These are phyloP conservation scores for Gomphus sp. DNA, from an alignment of 1,284 basidiomycete species.

Conservation along the genomic window DNA sequence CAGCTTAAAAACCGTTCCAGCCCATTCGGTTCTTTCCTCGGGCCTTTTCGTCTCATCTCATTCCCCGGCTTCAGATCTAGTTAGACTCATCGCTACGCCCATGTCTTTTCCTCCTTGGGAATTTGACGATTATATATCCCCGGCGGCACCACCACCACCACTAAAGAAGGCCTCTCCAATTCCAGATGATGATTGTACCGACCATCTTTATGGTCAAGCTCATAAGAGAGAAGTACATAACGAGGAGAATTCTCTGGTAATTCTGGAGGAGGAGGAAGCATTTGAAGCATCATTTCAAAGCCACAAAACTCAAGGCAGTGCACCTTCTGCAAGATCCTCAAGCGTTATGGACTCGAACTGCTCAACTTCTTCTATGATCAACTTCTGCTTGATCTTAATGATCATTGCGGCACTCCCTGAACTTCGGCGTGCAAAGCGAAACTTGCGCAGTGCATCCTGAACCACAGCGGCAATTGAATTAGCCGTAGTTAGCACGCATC, in stretches of 20 bases:
- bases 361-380: slow-evolving; percentile 77
- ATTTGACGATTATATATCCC: neutral
- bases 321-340: slow-evolving; percentile 81
- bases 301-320: slow-evolving; percentile 10
- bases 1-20: neutral
- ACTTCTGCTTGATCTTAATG: slow-evolving; percentile 82
- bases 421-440: slow-evolving; percentile 67
- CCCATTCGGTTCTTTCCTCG: neutral
- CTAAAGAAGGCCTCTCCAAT: neutral
- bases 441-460: slow-evolving; percentile 62
- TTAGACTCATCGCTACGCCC: neutral
- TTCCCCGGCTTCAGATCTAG: neutral
- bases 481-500: no score
- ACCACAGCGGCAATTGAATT: no score
- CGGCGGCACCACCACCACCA: neutral
- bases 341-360: slow-evolving; percentile 66
- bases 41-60: neutral
- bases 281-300: neutral
- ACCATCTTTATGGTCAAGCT: slow-evolving; percentile 76
- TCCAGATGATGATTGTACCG: no score
- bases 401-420: slow-evolving; percentile 68
- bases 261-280: slow-evolving; percentile 38
- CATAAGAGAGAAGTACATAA: slow-evolving; percentile 80
- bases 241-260: slow-evolving; percentile 86
- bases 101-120: neutral